These are phyloP conservation scores for Penicillium sp. DNA, from an alignment of 2,329 filamentous ascomycete genomes.

Conservation along the genomic window DNA sequence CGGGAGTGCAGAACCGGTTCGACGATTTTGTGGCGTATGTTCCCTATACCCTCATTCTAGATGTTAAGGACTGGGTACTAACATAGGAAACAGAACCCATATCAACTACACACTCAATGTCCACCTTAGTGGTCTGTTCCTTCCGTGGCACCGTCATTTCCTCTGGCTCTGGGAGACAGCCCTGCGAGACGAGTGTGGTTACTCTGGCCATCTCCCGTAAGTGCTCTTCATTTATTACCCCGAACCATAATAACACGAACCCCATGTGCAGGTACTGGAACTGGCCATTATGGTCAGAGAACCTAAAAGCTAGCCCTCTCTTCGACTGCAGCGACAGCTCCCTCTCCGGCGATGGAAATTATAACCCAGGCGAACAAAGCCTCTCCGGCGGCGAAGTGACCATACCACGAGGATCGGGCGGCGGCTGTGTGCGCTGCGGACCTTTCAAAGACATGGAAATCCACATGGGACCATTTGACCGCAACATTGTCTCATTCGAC, in stretches of 20 bases:
- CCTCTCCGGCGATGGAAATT: conserved; percentile 48
- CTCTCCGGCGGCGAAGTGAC: conserved; percentile 36
- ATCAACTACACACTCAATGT: conserved; percentile 30
- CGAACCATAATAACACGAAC: neutral
- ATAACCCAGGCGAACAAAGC: conserved; percentile 27
- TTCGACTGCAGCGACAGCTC: conserved; percentile 50
- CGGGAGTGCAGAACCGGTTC: conserved; percentile 27
- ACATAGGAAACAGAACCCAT: conserved; percentile 15
- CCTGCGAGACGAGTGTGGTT: conserved; percentile 38
- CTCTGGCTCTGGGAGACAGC: conserved; percentile 31
- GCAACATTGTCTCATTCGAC: conserved; percentile 10
- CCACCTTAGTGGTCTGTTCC: conserved; percentile 27
- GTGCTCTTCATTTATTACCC: neutral
- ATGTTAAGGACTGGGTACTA: neutral
- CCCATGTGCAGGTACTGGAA: conserved; percentile 44
- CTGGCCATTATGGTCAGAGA: conserved; percentile 43
- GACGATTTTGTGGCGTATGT: conserved; percentile 35
- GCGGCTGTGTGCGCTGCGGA: conserved; percentile 38
- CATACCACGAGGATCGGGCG: conserved; percentile 41
- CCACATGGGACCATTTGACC: conserved; percentile 30
- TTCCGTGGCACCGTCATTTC: conserved; percentile 38
- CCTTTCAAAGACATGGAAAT: conserved; percentile 40
- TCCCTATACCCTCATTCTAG: neutral
- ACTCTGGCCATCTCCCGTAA: conserved; percentile 30
- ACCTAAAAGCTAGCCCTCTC: conserved; percentile 44